Evolutionary conservation across 2,329 filamentous ascomycete genomes (phyloP), one percentile per base, ranked within the genome.

Genomic region (Trichoderma sp.): DNA sequence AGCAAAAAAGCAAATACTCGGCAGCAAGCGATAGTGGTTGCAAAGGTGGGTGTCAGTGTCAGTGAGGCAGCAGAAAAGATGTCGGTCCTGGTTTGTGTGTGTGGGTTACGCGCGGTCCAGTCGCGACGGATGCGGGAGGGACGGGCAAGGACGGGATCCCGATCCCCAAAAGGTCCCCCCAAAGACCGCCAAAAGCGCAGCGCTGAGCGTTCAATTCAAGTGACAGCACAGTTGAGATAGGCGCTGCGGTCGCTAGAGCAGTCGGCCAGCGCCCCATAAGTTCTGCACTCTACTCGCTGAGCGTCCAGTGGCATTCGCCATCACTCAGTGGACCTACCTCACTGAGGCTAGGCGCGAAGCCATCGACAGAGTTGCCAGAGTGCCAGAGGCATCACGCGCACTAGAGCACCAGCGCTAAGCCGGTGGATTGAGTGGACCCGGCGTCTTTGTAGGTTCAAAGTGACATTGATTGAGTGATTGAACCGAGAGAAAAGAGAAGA

Each of bases 81-180:
- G 63, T 66, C 38, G 50, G 59, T 63, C 29, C 60, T 74, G 71
- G 75, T 73, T 71, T 68, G 75, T 76, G 75, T 72, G 75, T 72
- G 75, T 73, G 78, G 78, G 79, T 81, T 80, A 81, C 80, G 80
- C 80, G 80, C 80, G 81, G 81, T 81, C 78, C 76, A 69, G 80
- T 80, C 80, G 80, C 81, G 80, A 81, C 80, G 79, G 77, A 78
- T 78, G 77, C 76, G 78, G 77, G 76, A 76, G 50, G 75, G 71
- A 67, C 71, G 74, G 74, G 74, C 71, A 73, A 73, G 71, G 71
- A 73, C 71, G 71, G 71, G 71, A 73, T 56, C 69, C 64, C 65
- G 69, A 73, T 56, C 71, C 64, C 65, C 64, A 21, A 59, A 73
- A 63, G 9, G 60, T 27, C 60, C 60, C 59, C 56, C 71, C 33